phyloP scores from a whole-genome alignment of 2,329 filamentous ascomycete species.

The Beauveria sp. region DNA sequence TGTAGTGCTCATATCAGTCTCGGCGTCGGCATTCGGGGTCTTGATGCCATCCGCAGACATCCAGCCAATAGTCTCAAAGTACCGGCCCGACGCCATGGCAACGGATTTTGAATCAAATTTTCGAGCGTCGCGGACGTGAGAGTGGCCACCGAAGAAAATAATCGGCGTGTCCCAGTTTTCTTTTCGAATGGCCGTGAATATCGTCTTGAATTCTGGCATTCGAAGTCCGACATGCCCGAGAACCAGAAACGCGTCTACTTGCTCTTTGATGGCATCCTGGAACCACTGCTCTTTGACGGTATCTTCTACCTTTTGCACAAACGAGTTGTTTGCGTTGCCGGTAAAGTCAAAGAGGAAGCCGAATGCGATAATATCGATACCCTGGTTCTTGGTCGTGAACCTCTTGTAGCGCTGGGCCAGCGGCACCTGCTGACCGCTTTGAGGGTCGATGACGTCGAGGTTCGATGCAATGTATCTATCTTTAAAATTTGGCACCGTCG shows the following conservation, averaged over 20 bases:
- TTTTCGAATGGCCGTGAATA: slow-evolving; percentile 72
- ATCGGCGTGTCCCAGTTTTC: slow-evolving; percentile 77
- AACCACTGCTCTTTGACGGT: slow-evolving; percentile 86
- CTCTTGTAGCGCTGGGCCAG: slow-evolving; percentile 78
- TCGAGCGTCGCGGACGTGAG: slow-evolving; percentile 78
- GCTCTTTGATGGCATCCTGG: slow-evolving; percentile 71
- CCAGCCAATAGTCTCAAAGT: slow-evolving; percentile 93
- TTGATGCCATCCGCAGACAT: slow-evolving; percentile 69
- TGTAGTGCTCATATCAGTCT: slow-evolving; percentile 16
- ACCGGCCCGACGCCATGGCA: slow-evolving; percentile 79
- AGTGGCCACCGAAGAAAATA: slow-evolving; percentile 85
- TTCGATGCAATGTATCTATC: slow-evolving; percentile 84
- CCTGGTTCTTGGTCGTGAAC: slow-evolving; percentile 86
- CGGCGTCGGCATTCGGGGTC: slow-evolving; percentile 18
- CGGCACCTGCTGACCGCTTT: slow-evolving; percentile 62
- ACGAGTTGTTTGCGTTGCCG: slow-evolving; percentile 82
- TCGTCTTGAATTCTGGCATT: slow-evolving; percentile 68
- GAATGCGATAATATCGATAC: slow-evolving; percentile 76
- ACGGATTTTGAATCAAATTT: slow-evolving; percentile 71
- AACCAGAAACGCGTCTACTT: slow-evolving; percentile 81
- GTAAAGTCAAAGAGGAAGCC: slow-evolving; percentile 95
- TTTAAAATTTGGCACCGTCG: slow-evolving; percentile 76
- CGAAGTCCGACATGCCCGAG: slow-evolving; percentile 77
- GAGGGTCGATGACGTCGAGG: slow-evolving; percentile 73
- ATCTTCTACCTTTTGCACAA: slow-evolving; percentile 71